Percentiles rank a stretch among this genome's conserved stretches.
Conservation (phyloP, 257 asterid genomes). For the Solanum dulcamara region DNA sequence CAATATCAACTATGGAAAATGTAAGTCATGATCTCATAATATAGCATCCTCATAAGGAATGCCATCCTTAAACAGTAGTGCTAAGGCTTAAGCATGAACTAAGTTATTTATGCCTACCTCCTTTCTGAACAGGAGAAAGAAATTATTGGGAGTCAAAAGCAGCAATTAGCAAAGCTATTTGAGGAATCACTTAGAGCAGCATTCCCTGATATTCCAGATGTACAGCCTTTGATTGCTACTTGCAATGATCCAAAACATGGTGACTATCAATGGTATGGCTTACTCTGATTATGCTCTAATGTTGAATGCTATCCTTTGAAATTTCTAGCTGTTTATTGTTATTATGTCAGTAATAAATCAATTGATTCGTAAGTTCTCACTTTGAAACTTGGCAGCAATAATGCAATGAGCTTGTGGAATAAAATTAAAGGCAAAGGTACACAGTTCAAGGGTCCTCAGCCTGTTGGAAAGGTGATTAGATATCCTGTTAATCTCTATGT, state of each 20-base stretch:
- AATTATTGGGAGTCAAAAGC: slow-evolving; percentile 48
- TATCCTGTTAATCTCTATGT: neutral
- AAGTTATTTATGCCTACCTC: neutral
- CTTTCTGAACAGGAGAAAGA: slow-evolving; percentile 32
- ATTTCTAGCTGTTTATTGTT: neutral
- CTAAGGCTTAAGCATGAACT: neutral
- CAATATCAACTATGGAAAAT: slow-evolving; percentile 33
- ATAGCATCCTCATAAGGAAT: neutral
- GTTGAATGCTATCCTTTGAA: neutral
- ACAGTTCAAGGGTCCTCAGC: slow-evolving; percentile 59
- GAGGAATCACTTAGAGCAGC: slow-evolving; percentile 48
- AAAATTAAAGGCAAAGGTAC: slow-evolving; percentile 55
- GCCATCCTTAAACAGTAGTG: neutral
- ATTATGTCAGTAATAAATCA: neutral
- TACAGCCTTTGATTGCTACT: slow-evolving; percentile 49
- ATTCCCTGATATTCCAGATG: slow-evolving; percentile 49
- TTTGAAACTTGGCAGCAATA: slow-evolving; percentile 47
- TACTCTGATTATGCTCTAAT: neutral
- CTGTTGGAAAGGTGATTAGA: slow-evolving; percentile 64
- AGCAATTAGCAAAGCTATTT: slow-evolving; percentile 43
- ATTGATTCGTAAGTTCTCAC: neutral
- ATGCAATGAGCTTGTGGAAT: slow-evolving; percentile 91
- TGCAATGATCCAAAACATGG: slow-evolving; percentile 68
- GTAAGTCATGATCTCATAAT: slow-evolving; percentile 28
- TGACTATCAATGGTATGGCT: slow-evolving; percentile 78